Percentiles rank a stretch among this genome's conserved stretches.
phyloP scores from a whole-genome alignment of 2,329 filamentous ascomycete genomes.

The Pestalotiopsis sp. region DNA sequence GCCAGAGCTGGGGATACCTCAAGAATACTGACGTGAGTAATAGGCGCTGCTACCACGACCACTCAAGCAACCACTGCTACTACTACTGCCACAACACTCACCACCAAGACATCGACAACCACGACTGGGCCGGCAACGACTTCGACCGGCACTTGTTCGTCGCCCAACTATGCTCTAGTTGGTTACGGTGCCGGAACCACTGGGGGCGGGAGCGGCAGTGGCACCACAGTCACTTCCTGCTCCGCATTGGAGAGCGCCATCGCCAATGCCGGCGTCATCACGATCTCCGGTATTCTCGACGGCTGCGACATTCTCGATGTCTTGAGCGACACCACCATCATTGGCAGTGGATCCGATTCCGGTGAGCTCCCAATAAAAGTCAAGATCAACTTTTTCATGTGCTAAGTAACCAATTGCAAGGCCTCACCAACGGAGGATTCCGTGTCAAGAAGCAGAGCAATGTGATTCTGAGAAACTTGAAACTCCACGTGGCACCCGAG shows the following conservation, averaged over 20 bases:
- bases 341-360: conserved; percentile 49
- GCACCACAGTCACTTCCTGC: conserved; percentile 48
- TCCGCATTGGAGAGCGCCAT: conserved; percentile 41
- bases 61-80: conserved; percentile 2
- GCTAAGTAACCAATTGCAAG: conserved; percentile 16
- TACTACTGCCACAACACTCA: conserved; percentile 16
- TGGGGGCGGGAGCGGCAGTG: conserved; percentile 46
- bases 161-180: conserved; percentile 27
- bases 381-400: conserved; percentile 11
- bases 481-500: conserved; percentile 49
- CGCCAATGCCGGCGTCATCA: conserved; percentile 43
- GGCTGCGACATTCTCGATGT: conserved; percentile 46
- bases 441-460: conserved; percentile 51
- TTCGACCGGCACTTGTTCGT: conserved; percentile 17
- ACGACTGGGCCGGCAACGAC: conserved; percentile 15
- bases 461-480: conserved; percentile 60
- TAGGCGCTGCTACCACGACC: not conserved
- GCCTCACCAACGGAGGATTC: conserved; percentile 48
- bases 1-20: not conserved
- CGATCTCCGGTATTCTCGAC: conserved; percentile 46
- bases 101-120: conserved; percentile 20
- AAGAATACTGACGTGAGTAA: not conserved
- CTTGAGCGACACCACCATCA: conserved; percentile 50
- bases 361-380: conserved; percentile 20
- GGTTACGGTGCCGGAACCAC: conserved; percentile 42